These are phyloP conservation scores for Extremus antarcticus DNA, from an alignment of 495 filamentous ascomycete species.

Conservation along the genomic window DNA sequence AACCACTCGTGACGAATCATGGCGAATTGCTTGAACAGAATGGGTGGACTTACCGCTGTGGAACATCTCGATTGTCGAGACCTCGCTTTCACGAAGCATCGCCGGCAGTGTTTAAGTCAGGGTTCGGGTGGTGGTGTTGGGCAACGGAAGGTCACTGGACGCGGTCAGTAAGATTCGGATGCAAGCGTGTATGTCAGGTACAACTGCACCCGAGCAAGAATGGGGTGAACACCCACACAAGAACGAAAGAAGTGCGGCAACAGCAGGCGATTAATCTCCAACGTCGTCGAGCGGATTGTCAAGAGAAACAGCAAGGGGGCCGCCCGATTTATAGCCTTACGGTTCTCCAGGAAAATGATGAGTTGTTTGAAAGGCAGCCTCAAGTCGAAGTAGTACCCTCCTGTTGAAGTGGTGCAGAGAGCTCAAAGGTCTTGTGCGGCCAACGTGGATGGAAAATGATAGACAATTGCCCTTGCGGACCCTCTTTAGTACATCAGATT, in stretches of 20 bases:
- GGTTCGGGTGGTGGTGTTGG: constrained; percentile 8
- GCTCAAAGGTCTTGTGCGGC: constrained; percentile 11
- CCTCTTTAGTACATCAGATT: constrained; percentile 8
- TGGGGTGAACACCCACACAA: constrained; percentile 1
- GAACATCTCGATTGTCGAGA: constrained; percentile 6
- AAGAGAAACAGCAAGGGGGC: constrained; percentile 1
- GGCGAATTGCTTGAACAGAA: not conserved
- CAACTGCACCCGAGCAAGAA: constrained; percentile 10
- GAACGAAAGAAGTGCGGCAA: not conserved
- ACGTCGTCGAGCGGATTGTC: constrained; percentile 13
- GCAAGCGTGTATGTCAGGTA: constrained; percentile 18
- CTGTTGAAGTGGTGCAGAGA: constrained; percentile 3
- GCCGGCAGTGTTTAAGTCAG: constrained; percentile 10
- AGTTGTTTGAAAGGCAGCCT: not conserved
- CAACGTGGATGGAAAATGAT: not conserved
- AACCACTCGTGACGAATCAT: constrained; percentile 1
- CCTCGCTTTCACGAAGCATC: constrained; percentile 2
- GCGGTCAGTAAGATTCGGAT: constrained; percentile 7
- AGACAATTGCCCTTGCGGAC: not conserved
- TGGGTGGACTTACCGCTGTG: constrained; percentile 15
- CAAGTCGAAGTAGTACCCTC: not conserved
- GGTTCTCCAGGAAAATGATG: not conserved
- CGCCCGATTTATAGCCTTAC: not conserved
- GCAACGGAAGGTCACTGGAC: constrained; percentile 11
- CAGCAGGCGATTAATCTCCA: constrained; percentile 17